Base-by-base conservation (phyloP, 306 rosid species). In the Astragalus membranaceus region DNA sequence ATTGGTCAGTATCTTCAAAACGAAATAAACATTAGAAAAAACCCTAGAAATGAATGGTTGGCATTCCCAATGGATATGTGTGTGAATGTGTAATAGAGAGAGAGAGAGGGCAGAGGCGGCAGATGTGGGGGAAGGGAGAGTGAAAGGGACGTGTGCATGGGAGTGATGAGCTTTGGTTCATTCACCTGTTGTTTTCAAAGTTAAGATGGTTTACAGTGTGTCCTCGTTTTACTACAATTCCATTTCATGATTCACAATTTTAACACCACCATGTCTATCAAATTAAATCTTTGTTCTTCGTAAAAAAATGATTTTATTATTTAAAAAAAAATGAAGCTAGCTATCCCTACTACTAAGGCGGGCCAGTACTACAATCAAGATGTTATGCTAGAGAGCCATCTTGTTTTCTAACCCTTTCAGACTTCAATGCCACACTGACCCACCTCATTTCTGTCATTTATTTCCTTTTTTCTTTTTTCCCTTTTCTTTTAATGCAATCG, bases 131-230 rank as follows among this genome's bases (percentile, higher is more conserved):
- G 85, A 70, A 78, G 64, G 79, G 64, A 80, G 83, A 73, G 58
- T 52, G 98, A 92, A 89, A 92, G 86, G 87, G 98, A 92, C 95
- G 76, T 88, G 86, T 92, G 98, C 96, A 89, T 89, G 96, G 86
- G 86, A 79, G 90, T 81, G 86, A 89, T 89, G 82, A 89, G 83
- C 86, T 84, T 87, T 90, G 85, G 75, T 69, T 81, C 90, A 85
- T 79, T 86, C 95, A 92, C 47, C 67, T 39, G 98, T 89, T 81
- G 88, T 83, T 92, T 85, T 92, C 98, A 82, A 76, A 81, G 56
- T 89, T 88, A 85, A 78, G 75, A 65, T 70, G 11, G 75, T 63
- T 76, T 64, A 70, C 75, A 77, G 73, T 14, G 52, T 72, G 48
- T 79, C 83, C 95, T 90, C 82, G 95, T 30, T 83, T 86, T 47